Percentiles rank a stretch among this genome's conserved stretches.
Conservation (phyloP, 805 yeast species). For the Maudiozyma turicensis region DNA sequence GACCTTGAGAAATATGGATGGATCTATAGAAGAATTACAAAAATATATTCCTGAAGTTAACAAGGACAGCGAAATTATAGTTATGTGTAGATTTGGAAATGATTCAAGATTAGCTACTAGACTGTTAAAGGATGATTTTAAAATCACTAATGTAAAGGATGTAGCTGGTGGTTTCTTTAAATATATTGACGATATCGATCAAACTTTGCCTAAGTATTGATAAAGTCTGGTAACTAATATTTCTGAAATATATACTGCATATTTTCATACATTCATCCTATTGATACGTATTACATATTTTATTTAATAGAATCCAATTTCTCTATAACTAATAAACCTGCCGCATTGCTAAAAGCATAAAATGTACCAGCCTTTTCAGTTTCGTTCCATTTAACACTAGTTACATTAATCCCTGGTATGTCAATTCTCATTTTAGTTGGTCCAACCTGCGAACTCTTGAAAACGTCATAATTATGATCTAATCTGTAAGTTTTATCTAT, state of each 20-base stretch:
- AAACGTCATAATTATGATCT: constrained; percentile 33
- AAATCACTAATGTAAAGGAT: constrained; percentile 46
- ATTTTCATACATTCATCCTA: not conserved
- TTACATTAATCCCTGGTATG: constrained; percentile 43
- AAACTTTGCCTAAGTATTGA: constrained; percentile 53
- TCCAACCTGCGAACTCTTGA: constrained; percentile 24
- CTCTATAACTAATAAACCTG: constrained; percentile 26
- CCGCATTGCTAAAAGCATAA: constrained; percentile 32
- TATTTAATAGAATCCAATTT: constrained; percentile 18
- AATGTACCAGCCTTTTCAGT: constrained; percentile 33
- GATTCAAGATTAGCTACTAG: constrained; percentile 77
- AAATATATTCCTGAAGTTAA: constrained; percentile 18
- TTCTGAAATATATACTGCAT: not conserved
- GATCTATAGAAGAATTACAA: constrained; percentile 20
- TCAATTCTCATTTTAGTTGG: constrained; percentile 28
- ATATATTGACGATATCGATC: constrained; percentile 58
- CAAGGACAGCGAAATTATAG: constrained; percentile 34
- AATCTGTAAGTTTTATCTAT: constrained; percentile 32
- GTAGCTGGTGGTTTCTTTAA: constrained; percentile 66
- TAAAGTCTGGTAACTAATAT: not conserved
- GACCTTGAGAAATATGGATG: constrained; percentile 29
- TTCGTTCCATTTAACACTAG: constrained; percentile 52
- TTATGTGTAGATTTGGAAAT: constrained; percentile 81
- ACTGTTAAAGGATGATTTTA: constrained; percentile 41
- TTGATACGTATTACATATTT: not conserved